These are phyloP conservation scores for Bryoerythrophyllum caledonicum DNA, from an alignment of 225 moss, liverwort and hornwort genomes.

Conservation along the genomic window DNA sequence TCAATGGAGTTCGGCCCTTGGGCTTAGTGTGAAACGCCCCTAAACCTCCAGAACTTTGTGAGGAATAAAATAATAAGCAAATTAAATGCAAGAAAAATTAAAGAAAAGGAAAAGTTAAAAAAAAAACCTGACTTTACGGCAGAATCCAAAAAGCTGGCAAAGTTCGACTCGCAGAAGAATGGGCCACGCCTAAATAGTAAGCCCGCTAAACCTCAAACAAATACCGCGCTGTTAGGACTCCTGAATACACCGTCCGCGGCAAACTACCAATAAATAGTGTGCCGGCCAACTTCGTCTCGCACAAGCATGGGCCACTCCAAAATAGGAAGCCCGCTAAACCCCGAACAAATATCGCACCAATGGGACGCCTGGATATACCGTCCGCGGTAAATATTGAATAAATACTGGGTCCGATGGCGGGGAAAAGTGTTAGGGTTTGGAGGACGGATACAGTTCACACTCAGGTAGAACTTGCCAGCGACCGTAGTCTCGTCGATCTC, in stretches of 20 bases:
- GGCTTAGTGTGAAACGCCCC: no score
- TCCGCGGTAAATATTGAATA: not conserved
- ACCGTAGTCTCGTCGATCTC: constrained; percentile 7
- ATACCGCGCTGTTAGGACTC: not conserved
- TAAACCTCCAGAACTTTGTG: no score
- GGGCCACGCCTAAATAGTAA: not conserved
- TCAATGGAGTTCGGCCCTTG: no score
- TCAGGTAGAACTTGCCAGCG: not conserved
- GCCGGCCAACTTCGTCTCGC: no score
- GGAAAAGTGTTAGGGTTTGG: constrained; percentile 25
- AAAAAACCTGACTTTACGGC: no score
- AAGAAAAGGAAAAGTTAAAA: not conserved
- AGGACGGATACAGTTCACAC: not conserved
- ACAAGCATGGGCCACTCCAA: no score
- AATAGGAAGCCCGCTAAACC: not conserved
- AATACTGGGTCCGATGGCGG: not conserved
- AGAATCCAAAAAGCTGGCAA: not conserved
- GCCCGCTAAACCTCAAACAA: not conserved
- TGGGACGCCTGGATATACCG: not conserved
- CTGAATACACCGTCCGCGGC: no score
- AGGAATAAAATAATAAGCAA: no score
- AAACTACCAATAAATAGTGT: no score
- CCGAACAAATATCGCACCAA: not conserved
- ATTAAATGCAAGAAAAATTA: no score
- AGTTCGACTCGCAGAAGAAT: not conserved